Evolutionary conservation across 495 filamentous ascomycete species (phyloP).

Genomic region (Hypoxylon subgilvum): DNA sequence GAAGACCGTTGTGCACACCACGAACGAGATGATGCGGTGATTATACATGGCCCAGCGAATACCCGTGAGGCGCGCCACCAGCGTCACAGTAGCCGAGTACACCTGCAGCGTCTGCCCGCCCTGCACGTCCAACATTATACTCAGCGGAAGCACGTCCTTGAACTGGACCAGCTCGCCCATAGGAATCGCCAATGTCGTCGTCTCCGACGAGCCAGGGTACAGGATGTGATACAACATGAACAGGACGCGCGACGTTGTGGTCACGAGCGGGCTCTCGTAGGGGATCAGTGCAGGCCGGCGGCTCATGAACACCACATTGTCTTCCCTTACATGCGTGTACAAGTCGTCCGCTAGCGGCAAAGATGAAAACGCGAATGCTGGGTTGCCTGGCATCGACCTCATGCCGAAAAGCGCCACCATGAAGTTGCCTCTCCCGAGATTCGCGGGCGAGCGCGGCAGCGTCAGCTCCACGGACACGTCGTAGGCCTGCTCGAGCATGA

Average conservation of each 20-base stretch:
- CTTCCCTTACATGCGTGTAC: constrained; percentile 30
- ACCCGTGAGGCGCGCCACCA: constrained; percentile 75
- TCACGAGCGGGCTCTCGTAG: constrained; percentile 48
- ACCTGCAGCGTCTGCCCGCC: constrained; percentile 71
- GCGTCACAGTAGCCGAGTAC: constrained; percentile 69
- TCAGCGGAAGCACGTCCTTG: constrained; percentile 61
- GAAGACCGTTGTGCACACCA: constrained; percentile 70
- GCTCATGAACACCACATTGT: constrained; percentile 43
- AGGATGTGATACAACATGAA: constrained; percentile 53
- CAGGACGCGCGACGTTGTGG: constrained; percentile 47
- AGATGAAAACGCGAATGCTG: constrained; percentile 22
- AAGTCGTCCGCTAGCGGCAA: constrained; percentile 6
- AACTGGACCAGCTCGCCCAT: constrained; percentile 79
- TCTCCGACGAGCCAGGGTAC: constrained; percentile 49
- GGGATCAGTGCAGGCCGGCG: constrained; percentile 50
- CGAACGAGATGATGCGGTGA: constrained; percentile 70
- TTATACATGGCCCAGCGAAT: constrained; percentile 87
- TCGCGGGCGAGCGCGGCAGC: constrained; percentile 65
- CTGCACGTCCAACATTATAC: constrained; percentile 69
- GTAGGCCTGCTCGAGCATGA: constrained; percentile 65
- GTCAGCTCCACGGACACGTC: constrained; percentile 65
- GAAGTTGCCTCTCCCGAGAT: constrained; percentile 79
- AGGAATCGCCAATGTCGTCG: constrained; percentile 62
- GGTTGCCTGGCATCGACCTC: constrained; percentile 44
- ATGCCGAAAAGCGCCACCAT: constrained; percentile 76